Base-by-base conservation (phyloP, 345 rosid genomes). In the Acer yangbiense region DNA sequence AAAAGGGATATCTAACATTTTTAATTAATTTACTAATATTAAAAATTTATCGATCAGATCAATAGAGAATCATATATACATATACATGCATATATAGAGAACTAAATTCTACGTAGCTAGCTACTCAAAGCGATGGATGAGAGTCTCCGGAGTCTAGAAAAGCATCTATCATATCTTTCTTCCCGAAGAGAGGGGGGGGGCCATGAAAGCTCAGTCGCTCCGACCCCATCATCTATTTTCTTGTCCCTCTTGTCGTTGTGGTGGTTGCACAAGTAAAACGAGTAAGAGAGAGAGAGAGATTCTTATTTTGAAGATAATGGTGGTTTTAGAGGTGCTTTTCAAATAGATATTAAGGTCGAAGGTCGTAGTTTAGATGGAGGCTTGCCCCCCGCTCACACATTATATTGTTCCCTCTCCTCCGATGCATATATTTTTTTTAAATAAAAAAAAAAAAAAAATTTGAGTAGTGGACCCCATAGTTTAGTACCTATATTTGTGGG, bases 311-410 rank as follows among this genome's bases (percentile, higher is more conserved):
- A 54, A 63, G 65, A 72, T 62, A 81, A 77, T 74, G 85, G 87
- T 86, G 79, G 87, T 86, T 85, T 86, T 65, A 68, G 79, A 71
- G 82, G 90, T 82, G 75, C 9, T 77, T 89, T 85, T 86, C 92
- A 83, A 9, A 77, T 54, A 82, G 94, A 87, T 89, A 77, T 81
- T 88, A 88, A 87, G 94, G 91, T 91, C 86, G 83, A 73, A 79
- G 73, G 94, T 89, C 94, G 80, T 75, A 80, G 83, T 88, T 88
- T 68, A 68, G 94, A 89, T 89, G 85, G 79, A 44, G 80, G 81
- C 87, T 20, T 87, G 66, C 80, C 87, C 82, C 82, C 92, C 69
- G 80, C 86, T 60, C 73, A 2, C 67, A 55, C 71, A 29, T 60
- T 70, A 46, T 32, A 21, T 43, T 32, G 46, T 61, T 62, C 60